These are phyloP conservation scores for Eucalyptus decipiens DNA, from an alignment of 345 rosid genomes.

Conservation along the genomic window DNA sequence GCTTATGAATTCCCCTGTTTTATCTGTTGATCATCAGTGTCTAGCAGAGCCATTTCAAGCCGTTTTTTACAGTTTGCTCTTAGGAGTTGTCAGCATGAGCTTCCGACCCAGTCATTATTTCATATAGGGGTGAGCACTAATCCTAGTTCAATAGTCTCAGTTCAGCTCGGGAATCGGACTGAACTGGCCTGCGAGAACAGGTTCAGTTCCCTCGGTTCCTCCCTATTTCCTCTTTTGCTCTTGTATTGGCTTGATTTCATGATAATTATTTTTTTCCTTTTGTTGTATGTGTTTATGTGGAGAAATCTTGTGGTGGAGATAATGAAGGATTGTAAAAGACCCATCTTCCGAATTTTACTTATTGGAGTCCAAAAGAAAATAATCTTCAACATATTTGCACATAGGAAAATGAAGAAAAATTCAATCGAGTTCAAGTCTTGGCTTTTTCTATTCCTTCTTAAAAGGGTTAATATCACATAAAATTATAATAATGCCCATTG, in stretches of 20 bases:
- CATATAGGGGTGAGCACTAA: background rate
- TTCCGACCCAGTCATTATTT: background rate
- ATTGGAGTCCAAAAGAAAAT: background rate
- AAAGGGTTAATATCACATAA: background rate
- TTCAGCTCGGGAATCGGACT: background rate
- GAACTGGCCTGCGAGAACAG: background rate
- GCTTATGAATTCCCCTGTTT: background rate
- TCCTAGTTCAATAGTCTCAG: background rate
- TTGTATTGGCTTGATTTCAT: background rate
- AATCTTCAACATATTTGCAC: background rate
- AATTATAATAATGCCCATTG: no score
- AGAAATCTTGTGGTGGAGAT: background rate
- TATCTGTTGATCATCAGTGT: background rate
- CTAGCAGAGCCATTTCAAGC: background rate
- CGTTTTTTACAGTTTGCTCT: background rate
- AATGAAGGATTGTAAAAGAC: background rate
- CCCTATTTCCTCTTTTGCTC: background rate
- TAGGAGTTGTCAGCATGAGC: background rate
- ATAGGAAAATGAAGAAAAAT: background rate
- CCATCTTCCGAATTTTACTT: background rate
- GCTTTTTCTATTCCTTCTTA: background rate
- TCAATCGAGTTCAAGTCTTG: background rate
- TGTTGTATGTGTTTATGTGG: background rate
- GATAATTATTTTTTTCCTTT: background rate
- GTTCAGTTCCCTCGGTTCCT: background rate